Conservation (phyloP, 805 yeast species). For the Candida ortonii region DNA sequence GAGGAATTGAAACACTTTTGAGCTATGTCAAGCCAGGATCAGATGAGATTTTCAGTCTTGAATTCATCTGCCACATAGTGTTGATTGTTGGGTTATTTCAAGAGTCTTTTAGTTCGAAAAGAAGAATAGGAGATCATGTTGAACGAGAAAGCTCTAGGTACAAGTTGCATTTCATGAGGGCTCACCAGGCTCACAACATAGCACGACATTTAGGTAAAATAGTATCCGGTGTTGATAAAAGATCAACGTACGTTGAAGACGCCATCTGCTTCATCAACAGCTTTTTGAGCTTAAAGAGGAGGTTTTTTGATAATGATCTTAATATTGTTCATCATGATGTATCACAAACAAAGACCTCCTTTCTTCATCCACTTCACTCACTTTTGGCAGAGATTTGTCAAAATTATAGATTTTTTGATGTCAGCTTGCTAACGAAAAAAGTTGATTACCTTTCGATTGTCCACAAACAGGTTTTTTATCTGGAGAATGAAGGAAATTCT, state of each 20-base stretch:
- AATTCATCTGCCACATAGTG: conserved; percentile 38
- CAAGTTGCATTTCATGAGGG: conserved; percentile 44
- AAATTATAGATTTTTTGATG: conserved; percentile 31
- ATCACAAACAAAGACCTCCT: conserved; percentile 50
- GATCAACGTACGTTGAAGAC: conserved; percentile 23
- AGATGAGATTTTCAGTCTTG: conserved; percentile 18
- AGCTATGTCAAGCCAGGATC: conserved; percentile 27
- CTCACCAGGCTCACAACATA: conserved; percentile 23
- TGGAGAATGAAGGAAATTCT: conserved; percentile 6
- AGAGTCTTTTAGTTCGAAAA: conserved; percentile 51
- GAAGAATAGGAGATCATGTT: conserved; percentile 70
- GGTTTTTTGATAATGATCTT: conserved; percentile 27
- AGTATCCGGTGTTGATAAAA: conserved; percentile 19
- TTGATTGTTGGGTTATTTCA: conserved; percentile 54
- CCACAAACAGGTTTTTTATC: conserved; percentile 9
- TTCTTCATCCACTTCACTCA: conserved; percentile 58
- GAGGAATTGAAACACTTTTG: conserved; percentile 23
- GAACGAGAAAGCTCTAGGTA: conserved; percentile 53
- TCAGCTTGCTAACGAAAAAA: conserved; percentile 15
- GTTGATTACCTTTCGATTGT: conserved; percentile 11
- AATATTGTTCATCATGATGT: conserved; percentile 33
- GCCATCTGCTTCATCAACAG: conserved; percentile 38
- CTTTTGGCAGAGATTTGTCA: conserved; percentile 47
- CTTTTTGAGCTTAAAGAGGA: conserved; percentile 30
- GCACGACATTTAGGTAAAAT: conserved; percentile 26